Base-by-base conservation (phyloP, 805 yeast genomes). In the Barnettozyma salicaria region DNA sequence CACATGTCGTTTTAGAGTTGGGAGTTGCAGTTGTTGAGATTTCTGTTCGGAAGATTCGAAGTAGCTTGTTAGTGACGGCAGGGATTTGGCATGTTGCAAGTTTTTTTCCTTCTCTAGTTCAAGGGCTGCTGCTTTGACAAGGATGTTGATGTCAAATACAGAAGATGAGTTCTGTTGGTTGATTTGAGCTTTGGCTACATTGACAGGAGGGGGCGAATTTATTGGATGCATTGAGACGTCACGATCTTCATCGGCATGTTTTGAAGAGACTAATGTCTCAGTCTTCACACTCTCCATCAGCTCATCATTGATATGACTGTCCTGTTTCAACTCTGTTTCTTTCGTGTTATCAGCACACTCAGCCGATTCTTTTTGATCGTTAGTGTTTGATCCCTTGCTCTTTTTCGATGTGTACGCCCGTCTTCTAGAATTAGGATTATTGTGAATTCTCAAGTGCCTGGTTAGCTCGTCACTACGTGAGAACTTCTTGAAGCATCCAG, bases 401-500 rank as follows among this genome's bases (percentile, higher is more conserved):
- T 62, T 63, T 57, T 64, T 65, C 49, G 61, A 57, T 35, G 66
- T 58, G 34, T 68, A 67, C 23, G 68, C 70, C 55, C 77, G 73
- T 50, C 81, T 77, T 55, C 80, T 70, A 21, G 82, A 74, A 37
- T 76, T 75, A 13, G 87, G 84, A 48, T 80, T 80, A 18, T 78
- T 75, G 56, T 82, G 89, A 40, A 80, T 81, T 42, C 88, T 65
- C 33, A 74, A 64, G 55, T 81, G 90, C 53, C 90, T 68, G 11
- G 87, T 81, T 36, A 81, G 62, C 53, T 81, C 90, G 56, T 81
- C 90, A 21, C 80, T 74, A 39, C 90, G 63, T 32, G 81, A 72
- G 51, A 81, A 81, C 42, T 71, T 66, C 60, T 81, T 81, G 39
- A 68, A 63, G 56, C 90, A 81, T 0, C 83, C 83, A 0, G 82